Evolutionary conservation across 2,329 filamentous ascomycete species (phyloP).

Genomic region (Rosellinia necatrix): DNA sequence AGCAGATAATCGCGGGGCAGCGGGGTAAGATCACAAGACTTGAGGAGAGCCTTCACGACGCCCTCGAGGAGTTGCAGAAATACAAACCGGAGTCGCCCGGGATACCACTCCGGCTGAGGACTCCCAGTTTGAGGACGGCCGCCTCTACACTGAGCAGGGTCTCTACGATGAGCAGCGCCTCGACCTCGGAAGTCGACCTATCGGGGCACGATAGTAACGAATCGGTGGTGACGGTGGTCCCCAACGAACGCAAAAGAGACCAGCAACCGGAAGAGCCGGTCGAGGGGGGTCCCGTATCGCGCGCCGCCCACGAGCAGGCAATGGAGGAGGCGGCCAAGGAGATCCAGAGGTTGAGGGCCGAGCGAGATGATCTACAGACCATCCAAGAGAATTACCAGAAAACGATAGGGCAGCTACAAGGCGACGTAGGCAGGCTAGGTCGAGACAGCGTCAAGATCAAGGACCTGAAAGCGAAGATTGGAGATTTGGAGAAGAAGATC

Average conservation of each 20-base stretch:
- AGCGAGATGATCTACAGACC: constrained; percentile 1
- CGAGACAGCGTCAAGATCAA: constrained; percentile 2
- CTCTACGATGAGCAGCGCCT: too few species aligned
- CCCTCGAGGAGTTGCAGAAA: not conserved
- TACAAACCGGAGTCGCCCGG: not conserved
- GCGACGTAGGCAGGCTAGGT: not conserved
- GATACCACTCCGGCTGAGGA: too few species aligned
- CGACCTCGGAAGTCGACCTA: too few species aligned
- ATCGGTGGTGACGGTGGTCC: too few species aligned
- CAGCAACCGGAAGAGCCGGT: not conserved
- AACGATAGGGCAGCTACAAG: not conserved
- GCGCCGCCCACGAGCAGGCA: not conserved
- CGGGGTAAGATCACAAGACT: not conserved
- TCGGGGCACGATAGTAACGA: too few species aligned
- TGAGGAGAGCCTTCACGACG: not conserved
- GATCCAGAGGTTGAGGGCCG: not conserved
- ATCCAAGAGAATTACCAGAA: not conserved
- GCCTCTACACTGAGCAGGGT: too few species aligned
- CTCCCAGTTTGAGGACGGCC: too few species aligned
- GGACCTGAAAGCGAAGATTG: constrained; percentile 1
- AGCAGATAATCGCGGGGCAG: not conserved
- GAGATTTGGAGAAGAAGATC: constrained; percentile 10
- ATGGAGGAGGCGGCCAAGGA: not conserved
- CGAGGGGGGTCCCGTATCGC: not conserved
- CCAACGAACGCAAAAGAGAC: not conserved